Conservation (phyloP, 805 yeast genomes). For the Schwanniomyces pseudopolymorphus region DNA sequence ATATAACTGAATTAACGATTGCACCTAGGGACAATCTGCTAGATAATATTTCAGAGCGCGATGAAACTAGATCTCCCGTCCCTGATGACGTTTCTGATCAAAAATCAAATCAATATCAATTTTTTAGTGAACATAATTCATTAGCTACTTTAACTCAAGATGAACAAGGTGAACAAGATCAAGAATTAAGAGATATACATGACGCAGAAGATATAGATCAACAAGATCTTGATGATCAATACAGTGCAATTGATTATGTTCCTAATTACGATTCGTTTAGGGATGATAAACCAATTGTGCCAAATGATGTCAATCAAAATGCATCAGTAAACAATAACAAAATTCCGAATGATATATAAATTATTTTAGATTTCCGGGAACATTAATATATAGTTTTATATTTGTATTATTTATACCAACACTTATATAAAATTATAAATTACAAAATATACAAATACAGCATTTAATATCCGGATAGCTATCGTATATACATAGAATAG, state of each 20-base stretch:
- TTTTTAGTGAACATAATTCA: slow-evolving; percentile 9
- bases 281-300: slow-evolving; percentile 22
- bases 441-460: not conserved
- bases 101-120: slow-evolving; percentile 6
- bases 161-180: slow-evolving; percentile 12
- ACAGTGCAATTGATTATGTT: slow-evolving; percentile 28
- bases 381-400: not conserved
- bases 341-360: not conserved
- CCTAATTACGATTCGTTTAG: slow-evolving; percentile 32
- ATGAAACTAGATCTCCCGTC: not conserved
- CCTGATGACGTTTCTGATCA: not conserved
- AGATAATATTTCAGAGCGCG: slow-evolving; percentile 4
- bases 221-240: slow-evolving; percentile 9
- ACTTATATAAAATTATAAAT: not conserved
- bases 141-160: not conserved
- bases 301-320: not conserved
- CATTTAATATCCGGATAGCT: not conserved
- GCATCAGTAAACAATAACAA: not conserved
- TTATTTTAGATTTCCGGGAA: not conserved
- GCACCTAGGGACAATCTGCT: not conserved
- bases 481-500: not conserved
- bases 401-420: too few relatives aligned
- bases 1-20: not conserved
- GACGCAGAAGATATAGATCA: not conserved
- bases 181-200: slow-evolving; percentile 9